These are phyloP conservation scores for Draba incana DNA, from an alignment of 345 rosid species.

Conservation along the genomic window DNA sequence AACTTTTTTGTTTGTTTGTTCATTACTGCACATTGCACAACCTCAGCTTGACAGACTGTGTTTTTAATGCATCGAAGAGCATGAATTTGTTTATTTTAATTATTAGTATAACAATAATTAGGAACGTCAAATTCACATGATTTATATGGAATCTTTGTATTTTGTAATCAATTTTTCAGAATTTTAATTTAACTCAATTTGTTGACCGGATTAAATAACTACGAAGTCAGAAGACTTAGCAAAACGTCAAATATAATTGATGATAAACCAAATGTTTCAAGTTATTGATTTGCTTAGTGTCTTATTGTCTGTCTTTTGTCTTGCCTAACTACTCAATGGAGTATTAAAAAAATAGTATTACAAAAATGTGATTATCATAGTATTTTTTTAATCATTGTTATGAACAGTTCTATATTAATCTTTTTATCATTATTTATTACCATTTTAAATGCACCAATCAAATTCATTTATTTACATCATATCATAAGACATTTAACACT, in stretches of 20 bases:
- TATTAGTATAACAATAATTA: not conserved
- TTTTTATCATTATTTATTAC: too few relatives aligned
- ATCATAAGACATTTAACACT: too few relatives aligned
- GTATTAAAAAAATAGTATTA: too few relatives aligned
- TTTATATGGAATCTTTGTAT: not conserved
- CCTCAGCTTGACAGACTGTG: constrained; percentile 41
- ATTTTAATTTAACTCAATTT: constrained; percentile 18
- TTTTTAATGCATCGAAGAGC: constrained; percentile 24
- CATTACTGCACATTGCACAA: constrained; percentile 42
- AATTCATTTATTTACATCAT: too few relatives aligned
- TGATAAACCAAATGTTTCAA: not conserved
- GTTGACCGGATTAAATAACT: not conserved
- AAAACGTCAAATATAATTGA: constrained; percentile 8
- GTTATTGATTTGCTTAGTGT: too few relatives aligned
- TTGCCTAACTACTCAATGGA: too few relatives aligned
- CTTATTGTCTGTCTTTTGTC: too few relatives aligned
- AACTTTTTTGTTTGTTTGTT: constrained; percentile 30
- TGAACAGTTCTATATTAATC: too few relatives aligned
- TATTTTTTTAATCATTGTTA: too few relatives aligned
- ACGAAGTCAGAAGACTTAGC: constrained; percentile 12
- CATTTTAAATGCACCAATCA: too few relatives aligned
- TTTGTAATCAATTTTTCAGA: constrained; percentile 2
- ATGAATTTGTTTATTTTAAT: not conserved
- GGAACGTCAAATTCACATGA: not conserved
- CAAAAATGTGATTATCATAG: too few relatives aligned